Evolutionary conservation across 495 filamentous ascomycete genomes (phyloP).

Genomic region (Cercophora samala): DNA sequence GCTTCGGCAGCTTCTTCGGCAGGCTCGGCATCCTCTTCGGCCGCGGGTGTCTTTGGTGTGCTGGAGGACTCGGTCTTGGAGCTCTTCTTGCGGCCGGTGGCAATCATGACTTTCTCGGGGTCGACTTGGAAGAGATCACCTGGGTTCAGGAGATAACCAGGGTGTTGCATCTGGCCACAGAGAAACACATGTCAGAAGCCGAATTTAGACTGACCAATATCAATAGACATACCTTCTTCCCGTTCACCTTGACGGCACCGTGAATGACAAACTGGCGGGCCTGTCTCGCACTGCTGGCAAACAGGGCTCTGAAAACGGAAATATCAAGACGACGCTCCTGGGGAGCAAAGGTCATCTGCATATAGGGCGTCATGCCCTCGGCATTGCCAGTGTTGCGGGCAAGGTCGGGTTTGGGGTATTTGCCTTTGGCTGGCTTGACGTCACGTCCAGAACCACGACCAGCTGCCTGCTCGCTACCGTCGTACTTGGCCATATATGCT

Average conservation of each 20-base stretch:
- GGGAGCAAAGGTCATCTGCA: conserved; percentile 89
- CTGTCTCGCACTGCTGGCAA: conserved; percentile 91
- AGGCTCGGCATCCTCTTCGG: conserved; percentile 31
- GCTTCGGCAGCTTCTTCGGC: conserved; percentile 27
- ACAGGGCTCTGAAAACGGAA: conserved; percentile 85
- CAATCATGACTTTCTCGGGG: conserved; percentile 77
- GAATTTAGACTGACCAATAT: not conserved
- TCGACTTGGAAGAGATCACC: conserved; percentile 98
- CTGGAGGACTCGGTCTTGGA: conserved; percentile 14
- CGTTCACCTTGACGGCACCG: conserved; percentile 92
- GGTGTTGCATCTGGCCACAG: conserved; percentile 76
- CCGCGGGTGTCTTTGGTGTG: not conserved
- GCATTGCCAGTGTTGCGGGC: not conserved
- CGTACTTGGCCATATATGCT: conserved; percentile 65
- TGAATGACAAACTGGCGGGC: conserved; percentile 92
- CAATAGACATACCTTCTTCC: conserved; percentile 67
- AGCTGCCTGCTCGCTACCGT: conserved; percentile 75
- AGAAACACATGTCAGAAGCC: not conserved
- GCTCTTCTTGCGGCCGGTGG: conserved; percentile 59
- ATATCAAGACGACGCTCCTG: conserved; percentile 87
- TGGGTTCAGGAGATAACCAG: conserved; percentile 92
- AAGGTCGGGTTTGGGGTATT: too few species aligned
- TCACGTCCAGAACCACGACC: conserved; percentile 71
- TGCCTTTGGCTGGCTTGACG: not conserved
- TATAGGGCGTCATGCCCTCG: conserved; percentile 65